Conservation (phyloP, 257 asterid genomes). For the Paulownia fortunei region DNA sequence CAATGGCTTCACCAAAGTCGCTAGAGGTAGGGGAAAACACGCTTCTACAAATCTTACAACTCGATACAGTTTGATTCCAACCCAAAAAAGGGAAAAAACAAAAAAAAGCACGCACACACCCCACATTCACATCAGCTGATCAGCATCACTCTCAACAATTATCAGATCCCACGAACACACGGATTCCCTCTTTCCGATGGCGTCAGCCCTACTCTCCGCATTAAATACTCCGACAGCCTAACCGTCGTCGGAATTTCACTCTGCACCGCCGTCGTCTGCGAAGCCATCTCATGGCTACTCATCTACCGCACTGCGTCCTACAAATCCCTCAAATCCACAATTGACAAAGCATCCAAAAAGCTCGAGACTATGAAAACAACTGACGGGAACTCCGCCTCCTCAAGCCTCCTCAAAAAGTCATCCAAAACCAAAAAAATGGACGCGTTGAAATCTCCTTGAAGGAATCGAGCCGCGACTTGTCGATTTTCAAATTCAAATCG, state of each 20-base stretch:
- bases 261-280: conserved; percentile 87
- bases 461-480: conserved; percentile 89
- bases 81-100: background rate
- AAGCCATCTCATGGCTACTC: conserved; percentile 89
- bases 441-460: conserved; percentile 84
- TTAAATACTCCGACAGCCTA: conserved; percentile 73
- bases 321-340: conserved; percentile 89
- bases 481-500: conserved; percentile 91
- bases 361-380: conserved; percentile 88
- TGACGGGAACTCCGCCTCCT: conserved; percentile 40
- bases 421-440: conserved; percentile 85
- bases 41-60: background rate
- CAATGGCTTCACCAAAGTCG: background rate
- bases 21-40: background rate
- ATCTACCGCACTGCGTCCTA: conserved; percentile 93
- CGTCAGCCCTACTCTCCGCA: conserved; percentile 55
- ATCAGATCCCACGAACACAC: conserved; percentile 14
- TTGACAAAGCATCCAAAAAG: conserved; percentile 96
- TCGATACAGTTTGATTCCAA: background rate
- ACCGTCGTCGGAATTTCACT: conserved; percentile 76
- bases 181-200: conserved; percentile 49
- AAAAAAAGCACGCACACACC: background rate
- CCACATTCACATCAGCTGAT: background rate
- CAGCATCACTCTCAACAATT: background rate
- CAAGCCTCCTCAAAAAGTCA: conserved; percentile 52